Conservation (phyloP, 2,329 filamentous ascomycete genomes). For the Alternaria solani region DNA sequence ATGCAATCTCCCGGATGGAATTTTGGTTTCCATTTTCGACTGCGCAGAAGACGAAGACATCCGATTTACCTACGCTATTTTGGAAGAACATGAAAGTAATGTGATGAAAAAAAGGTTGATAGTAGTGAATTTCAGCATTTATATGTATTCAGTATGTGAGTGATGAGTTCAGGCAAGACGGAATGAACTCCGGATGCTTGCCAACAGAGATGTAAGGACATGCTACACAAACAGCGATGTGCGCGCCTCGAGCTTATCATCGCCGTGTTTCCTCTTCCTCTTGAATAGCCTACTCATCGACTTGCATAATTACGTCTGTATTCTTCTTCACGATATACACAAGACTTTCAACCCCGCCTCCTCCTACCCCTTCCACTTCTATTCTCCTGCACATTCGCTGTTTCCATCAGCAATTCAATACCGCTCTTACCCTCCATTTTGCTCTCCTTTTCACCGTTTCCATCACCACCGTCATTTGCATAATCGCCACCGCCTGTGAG, state of each 20-base stretch:
- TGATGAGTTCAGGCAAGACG: not conserved
- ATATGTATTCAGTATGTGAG: not conserved
- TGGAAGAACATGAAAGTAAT: not conserved
- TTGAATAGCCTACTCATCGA: not conserved
- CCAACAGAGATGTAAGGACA: accelerated
- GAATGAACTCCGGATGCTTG: not conserved
- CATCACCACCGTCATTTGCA: not conserved
- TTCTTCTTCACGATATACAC: not conserved
- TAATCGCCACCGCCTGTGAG: not conserved
- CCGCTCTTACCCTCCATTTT: not conserved
- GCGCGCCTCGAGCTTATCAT: not conserved
- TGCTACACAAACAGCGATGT: too few relatives aligned
- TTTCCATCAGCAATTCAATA: too few relatives aligned
- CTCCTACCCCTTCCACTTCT: not conserved
- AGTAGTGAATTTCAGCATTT: not conserved
- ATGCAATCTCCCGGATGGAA: too few relatives aligned
- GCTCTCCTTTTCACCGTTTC: not conserved
- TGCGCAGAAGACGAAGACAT: too few relatives aligned
- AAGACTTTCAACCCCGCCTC: not conserved
- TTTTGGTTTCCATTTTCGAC: too few relatives aligned
- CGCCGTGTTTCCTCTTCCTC: not conserved
- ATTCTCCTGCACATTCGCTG: not conserved
- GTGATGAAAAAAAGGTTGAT: not conserved
- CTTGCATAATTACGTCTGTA: not conserved
- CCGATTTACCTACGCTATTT: too few relatives aligned